A percentile compares a stretch with the other conserved stretches of the same genome.
phyloP scores from a whole-genome alignment of 495 filamentous ascomycete species.

The Aspergillus nidulans region DNA sequence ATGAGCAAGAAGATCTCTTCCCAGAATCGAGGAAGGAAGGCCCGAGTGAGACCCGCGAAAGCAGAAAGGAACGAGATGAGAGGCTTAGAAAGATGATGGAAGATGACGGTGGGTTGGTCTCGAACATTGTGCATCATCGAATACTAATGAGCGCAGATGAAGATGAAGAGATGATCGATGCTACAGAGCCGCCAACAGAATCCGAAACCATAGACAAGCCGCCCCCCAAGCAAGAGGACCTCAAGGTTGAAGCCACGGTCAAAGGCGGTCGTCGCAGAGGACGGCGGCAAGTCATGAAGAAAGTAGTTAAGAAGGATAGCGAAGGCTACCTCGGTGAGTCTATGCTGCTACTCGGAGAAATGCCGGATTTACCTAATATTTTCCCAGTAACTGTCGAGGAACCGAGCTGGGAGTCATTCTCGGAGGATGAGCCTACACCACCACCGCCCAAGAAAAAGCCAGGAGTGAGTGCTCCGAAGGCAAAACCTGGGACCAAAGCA shows the following conservation, averaged over 20 bases:
- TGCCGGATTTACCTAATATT: slow-evolving; percentile 16
- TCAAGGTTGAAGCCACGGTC: slow-evolving; percentile 43
- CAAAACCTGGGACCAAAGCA: slow-evolving; percentile 56
- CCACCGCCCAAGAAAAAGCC: slow-evolving; percentile 58
- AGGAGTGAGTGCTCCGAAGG: slow-evolving; percentile 42
- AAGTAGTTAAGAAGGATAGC: slow-evolving; percentile 84
- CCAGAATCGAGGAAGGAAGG: slow-evolving; percentile 34
- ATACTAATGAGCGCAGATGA: slow-evolving; percentile 7
- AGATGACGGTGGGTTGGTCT: slow-evolving; percentile 53
- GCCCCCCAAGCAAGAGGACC: slow-evolving; percentile 36
- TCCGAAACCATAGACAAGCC: slow-evolving; percentile 44
- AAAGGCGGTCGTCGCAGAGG: slow-evolving; percentile 70
- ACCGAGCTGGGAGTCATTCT: slow-evolving; percentile 89
- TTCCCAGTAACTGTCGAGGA: slow-evolving; percentile 84
- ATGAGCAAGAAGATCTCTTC: slow-evolving; percentile 66
- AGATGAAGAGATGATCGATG: slow-evolving; percentile 49
- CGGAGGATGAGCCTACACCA: slow-evolving; percentile 74
- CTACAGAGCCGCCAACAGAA: slow-evolving; percentile 34
- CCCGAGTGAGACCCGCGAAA: slow-evolving; percentile 44
- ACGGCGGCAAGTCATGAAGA: slow-evolving; percentile 79
- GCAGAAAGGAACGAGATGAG: slow-evolving; percentile 66
- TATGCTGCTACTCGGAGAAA: neutral
- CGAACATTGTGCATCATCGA: neutral
- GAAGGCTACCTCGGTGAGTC: slow-evolving; percentile 85
- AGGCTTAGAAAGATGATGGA: slow-evolving; percentile 84